Base-by-base conservation (phyloP, 148 eudicot species). In the Vaccinium macrocarpon region DNA sequence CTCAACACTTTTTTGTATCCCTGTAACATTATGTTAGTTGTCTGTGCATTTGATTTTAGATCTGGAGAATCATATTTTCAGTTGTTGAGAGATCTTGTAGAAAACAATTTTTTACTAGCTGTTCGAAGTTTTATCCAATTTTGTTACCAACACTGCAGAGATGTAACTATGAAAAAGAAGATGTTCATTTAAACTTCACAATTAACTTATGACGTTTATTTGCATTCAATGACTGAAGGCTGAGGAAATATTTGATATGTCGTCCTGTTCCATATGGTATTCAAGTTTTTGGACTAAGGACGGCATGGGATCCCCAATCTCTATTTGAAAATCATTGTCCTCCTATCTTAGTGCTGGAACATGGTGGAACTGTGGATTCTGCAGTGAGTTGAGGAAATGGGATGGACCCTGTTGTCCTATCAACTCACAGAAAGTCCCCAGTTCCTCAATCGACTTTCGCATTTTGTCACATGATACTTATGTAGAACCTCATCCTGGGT, bases 11-110 rank as follows among this genome's bases (percentile, higher is more conserved):
- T 18, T 49, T 51, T 0, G 49, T 12, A 18, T 71, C 55, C 76
- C 55, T 82, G 62, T 71, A 79, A 56, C 25, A 55, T 49, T 79
- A 32, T 29, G 66, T 79, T 14, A 32, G 61, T 79, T 79, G 12
- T 79, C 10, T 10, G 2, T 16, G 42, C 81, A 16, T 79, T 56
- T 8, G 68, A 56, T 79, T 55, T 35, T 18, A 18, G 68, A 56
- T 79, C 81, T 56, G 27, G n/a, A 29, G 38, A 32, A 19, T 57
- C 68, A 23, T 18, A 18, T 56, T 55, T 56, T 6, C 25, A 19
- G 76, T 18, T 35, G 10, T 32, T 29, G n/a, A 52, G 62, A 53
- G 19, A 7, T 76, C 46, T 78, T 78, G 46, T 32, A 46, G 53
- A 75, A 46, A 46, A 53, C 53, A 75, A 48, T 19, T 75, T 42